A percentile compares a stretch with the other conserved stretches of the same genome.
These are phyloP conservation scores for Pseudogymnoascus sp. DNA, from an alignment of 2,329 filamentous ascomycete species.

Conservation along the genomic window DNA sequence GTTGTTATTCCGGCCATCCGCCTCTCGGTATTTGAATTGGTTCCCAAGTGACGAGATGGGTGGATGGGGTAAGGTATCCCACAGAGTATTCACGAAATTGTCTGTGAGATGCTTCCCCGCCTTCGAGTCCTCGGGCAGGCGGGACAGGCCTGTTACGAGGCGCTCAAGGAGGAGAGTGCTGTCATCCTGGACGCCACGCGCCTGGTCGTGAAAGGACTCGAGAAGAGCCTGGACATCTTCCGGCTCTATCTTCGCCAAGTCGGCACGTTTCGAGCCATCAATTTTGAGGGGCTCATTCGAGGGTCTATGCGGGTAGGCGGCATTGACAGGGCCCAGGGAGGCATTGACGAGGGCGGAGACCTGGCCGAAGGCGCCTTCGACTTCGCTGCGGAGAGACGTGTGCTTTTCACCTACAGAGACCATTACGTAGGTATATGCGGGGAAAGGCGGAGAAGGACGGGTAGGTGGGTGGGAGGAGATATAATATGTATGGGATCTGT, in stretches of 20 bases:
- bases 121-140: slow-evolving; percentile 22
- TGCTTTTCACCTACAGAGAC: neutral
- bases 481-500: neutral
- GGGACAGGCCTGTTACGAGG: slow-evolving; percentile 41
- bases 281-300: slow-evolving; percentile 24
- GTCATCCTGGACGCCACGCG: slow-evolving; percentile 60
- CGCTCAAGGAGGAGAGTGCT: slow-evolving; percentile 71
- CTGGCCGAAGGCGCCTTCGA: slow-evolving; percentile 30
- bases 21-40: slow-evolving; percentile 54
- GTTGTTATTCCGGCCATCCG: slow-evolving; percentile 67
- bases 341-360: slow-evolving; percentile 33
- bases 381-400: slow-evolving; percentile 21
- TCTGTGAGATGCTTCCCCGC: slow-evolving; percentile 45
- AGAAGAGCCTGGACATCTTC: slow-evolving; percentile 49
- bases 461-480: neutral
- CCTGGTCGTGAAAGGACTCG: slow-evolving; percentile 51
- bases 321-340: slow-evolving; percentile 32
- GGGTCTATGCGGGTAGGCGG: slow-evolving; percentile 29
- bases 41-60: slow-evolving; percentile 57
- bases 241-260: slow-evolving; percentile 39
- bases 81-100: slow-evolving; percentile 59
- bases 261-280: slow-evolving; percentile 17
- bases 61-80: slow-evolving; percentile 64
- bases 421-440: neutral
- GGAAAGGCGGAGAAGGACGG: neutral